Evolutionary conservation across 805 yeast species (phyloP).

Genomic region (Candida adriatica): DNA sequence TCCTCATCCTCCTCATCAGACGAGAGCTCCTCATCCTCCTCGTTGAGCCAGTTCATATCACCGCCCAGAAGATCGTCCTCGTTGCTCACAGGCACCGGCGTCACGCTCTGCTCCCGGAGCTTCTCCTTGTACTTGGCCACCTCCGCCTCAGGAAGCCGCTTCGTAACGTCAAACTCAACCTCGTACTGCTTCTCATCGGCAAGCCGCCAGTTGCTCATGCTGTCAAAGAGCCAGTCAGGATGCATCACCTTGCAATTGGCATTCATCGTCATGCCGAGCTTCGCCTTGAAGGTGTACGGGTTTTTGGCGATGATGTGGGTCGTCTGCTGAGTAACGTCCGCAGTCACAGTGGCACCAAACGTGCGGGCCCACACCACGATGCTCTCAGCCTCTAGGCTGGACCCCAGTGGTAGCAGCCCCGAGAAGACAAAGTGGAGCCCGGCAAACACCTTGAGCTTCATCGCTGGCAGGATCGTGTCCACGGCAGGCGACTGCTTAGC

Average conservation of each 20-base stretch:
- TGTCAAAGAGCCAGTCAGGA: constrained; percentile 88
- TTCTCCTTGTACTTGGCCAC: constrained; percentile 25
- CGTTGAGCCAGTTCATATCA: constrained; percentile 23
- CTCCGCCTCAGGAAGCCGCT: constrained; percentile 37
- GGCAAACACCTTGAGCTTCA: constrained; percentile 62
- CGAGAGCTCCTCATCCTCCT: constrained; percentile 37
- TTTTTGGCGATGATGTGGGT: constrained; percentile 86
- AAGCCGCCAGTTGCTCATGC: constrained; percentile 72
- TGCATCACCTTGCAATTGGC: constrained; percentile 67
- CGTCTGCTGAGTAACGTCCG: constrained; percentile 62
- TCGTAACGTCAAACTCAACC: constrained; percentile 44
- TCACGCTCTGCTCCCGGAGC: constrained; percentile 15
- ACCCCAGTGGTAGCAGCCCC: constrained; percentile 85
- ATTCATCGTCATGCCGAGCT: constrained; percentile 62
- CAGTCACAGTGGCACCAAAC: constrained; percentile 82
- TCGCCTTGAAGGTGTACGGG: constrained; percentile 77
- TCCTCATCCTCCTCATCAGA: constrained; percentile 18
- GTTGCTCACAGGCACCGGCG: constrained; percentile 32
- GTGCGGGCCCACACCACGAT: constrained; percentile 88
- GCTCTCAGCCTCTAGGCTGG: constrained; percentile 65
- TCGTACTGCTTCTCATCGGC: constrained; percentile 61
- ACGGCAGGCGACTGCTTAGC: constrained; percentile 55
- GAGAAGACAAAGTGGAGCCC: constrained; percentile 73
- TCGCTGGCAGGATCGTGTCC: constrained; percentile 60
- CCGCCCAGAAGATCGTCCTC: constrained; percentile 32